Conservation (phyloP, 441 rosid genomes). For the Macaranga tanarius region DNA sequence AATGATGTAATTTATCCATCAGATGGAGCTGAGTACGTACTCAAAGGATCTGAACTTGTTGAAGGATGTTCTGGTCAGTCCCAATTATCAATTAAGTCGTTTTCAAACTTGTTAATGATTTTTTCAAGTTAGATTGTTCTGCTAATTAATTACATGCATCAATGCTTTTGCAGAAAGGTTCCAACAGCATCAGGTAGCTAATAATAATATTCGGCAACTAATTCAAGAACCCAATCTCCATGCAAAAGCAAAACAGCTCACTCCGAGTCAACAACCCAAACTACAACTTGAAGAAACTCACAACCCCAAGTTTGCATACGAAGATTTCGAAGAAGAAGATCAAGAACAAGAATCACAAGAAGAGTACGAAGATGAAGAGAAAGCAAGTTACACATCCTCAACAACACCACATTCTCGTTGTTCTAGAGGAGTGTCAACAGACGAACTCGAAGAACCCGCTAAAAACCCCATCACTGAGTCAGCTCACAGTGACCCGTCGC, state of each 20-base stretch:
- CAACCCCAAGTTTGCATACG: constrained; percentile 30
- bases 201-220: constrained; percentile 13
- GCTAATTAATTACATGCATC: not conserved
- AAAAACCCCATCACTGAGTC: constrained; percentile 26
- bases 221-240: constrained; percentile 45
- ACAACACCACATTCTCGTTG: constrained; percentile 81
- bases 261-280: constrained; percentile 19
- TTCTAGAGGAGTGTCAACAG: constrained; percentile 74
- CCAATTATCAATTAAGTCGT: not conserved
- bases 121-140: not conserved
- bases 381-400: constrained; percentile 74
- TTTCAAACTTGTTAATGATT: too few species aligned
- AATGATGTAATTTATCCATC: constrained; percentile 69
- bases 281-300: constrained; percentile 23
- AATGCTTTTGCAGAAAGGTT: constrained; percentile 37
- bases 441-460: constrained; percentile 44
- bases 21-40: constrained; percentile 80
- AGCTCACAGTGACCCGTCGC: constrained; percentile 25
- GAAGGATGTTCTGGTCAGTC: constrained; percentile 49
- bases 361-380: constrained; percentile 63
- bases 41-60: constrained; percentile 85
- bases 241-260: constrained; percentile 36
- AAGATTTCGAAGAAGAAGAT: constrained; percentile 34
- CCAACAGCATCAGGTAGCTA: constrained; percentile 33
- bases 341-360: constrained; percentile 37